Evolutionary conservation across 164 flowering plant species (phyloP).

Genomic region (Cinnamomum chago): DNA sequence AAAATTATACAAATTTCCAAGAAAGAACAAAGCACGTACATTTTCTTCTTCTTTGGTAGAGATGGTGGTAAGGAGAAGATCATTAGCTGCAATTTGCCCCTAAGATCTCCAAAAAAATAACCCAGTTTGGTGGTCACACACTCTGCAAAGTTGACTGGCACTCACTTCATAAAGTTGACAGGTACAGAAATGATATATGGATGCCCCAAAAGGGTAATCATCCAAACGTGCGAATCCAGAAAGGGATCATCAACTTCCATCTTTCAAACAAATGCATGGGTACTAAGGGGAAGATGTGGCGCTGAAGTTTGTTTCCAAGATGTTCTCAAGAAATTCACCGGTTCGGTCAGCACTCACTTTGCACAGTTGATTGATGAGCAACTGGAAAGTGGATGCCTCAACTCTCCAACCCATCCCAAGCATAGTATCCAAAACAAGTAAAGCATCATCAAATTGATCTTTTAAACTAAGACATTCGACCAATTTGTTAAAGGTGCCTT

Average conservation of each 20-base stretch:
- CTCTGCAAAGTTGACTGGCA: too few species aligned
- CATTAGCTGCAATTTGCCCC: too few species aligned
- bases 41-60: background rate
- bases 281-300: background rate
- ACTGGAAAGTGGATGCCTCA: slow-evolving; percentile 11
- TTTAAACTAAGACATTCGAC: slow-evolving; percentile 29
- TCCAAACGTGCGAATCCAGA: too few species aligned
- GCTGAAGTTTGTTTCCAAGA: slow-evolving; percentile 22
- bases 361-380: slow-evolving; percentile 31
- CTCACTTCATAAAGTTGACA: too few species aligned
- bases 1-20: background rate
- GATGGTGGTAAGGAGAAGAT: background rate
- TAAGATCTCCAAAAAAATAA: too few species aligned
- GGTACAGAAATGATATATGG: too few species aligned
- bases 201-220: too few species aligned
- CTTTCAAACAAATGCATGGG: too few species aligned
- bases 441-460: slow-evolving; percentile 41
- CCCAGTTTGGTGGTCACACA: too few species aligned
- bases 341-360: slow-evolving; percentile 15
- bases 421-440: slow-evolving; percentile 38
- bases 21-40: background rate
- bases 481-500: slow-evolving; percentile 34
- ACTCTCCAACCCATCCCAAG: slow-evolving; percentile 33
- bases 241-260: too few species aligned
- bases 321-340: slow-evolving; percentile 20